Evolutionary conservation across 805 yeast species (phyloP).

Genomic region (Starmera dryadoides): DNA sequence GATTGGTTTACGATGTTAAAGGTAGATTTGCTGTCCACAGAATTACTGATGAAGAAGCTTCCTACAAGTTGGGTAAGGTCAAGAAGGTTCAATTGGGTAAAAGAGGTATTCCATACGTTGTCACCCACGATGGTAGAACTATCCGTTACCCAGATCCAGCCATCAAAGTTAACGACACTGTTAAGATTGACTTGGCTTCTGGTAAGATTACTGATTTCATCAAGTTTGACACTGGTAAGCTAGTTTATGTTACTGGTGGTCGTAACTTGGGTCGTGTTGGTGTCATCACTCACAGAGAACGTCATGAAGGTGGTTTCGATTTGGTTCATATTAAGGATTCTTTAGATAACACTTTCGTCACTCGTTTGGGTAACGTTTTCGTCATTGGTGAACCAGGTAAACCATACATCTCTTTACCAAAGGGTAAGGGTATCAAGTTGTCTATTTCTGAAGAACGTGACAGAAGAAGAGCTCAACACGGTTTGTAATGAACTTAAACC

Average conservation of each 20-base stretch:
- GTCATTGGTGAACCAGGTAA: constrained; percentile 93
- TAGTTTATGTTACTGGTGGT: constrained; percentile 95
- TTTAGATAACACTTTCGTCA: constrained; percentile 90
- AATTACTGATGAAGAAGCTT: constrained; percentile 97
- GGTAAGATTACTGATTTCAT: constrained; percentile 89
- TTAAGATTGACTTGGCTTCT: constrained; percentile 91
- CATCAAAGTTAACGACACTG: constrained; percentile 96
- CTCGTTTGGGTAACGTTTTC: constrained; percentile 80
- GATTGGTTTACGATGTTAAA: constrained; percentile 96
- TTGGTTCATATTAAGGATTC: constrained; percentile 95
- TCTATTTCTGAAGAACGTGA: constrained; percentile 96
- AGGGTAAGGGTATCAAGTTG: constrained; percentile 98
- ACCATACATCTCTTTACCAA: constrained; percentile 92
- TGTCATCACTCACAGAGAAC: constrained; percentile 92
- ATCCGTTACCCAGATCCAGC: constrained; percentile 98
- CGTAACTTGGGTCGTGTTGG: constrained; percentile 98
- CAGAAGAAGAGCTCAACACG: constrained; percentile 82
- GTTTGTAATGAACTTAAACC: too few species aligned
- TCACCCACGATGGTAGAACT: constrained; percentile 99
- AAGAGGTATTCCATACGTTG: constrained; percentile 97
- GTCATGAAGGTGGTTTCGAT: constrained; percentile 98
- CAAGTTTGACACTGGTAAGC: constrained; percentile 88
- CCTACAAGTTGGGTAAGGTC: constrained; percentile 97
- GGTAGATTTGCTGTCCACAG: constrained; percentile 99
- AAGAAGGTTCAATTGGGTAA: constrained; percentile 98